Evolutionary conservation across 148 eudicot genomes (phyloP).

Genomic region (Amaranthus cruentus): DNA sequence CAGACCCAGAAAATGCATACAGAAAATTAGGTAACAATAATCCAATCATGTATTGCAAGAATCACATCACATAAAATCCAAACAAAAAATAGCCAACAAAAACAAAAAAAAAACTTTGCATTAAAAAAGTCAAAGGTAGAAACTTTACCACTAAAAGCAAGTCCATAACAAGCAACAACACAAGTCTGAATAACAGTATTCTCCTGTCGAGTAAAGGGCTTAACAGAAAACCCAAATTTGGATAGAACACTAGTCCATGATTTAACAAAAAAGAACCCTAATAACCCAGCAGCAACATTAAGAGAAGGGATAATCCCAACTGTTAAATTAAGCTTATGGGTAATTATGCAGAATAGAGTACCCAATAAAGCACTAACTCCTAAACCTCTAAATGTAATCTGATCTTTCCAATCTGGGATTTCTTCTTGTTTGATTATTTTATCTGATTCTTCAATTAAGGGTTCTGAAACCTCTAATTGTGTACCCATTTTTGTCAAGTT

Average conservation of each 20-base stretch:
- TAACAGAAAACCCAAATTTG: slow-evolving; percentile 46
- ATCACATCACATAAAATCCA: neutral
- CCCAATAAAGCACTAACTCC: slow-evolving; percentile 70
- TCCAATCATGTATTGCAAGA: no score
- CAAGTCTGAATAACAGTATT: slow-evolving; percentile 92
- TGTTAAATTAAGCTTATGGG: slow-evolving; percentile 82
- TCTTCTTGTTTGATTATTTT: slow-evolving; percentile 4
- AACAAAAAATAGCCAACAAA: neutral
- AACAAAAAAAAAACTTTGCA: neutral
- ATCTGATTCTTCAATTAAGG: slow-evolving; percentile 28
- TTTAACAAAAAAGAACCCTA: slow-evolving; percentile 81
- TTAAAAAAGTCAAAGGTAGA: neutral
- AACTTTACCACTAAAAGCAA: slow-evolving; percentile 75
- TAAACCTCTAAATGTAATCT: slow-evolving; percentile 71
- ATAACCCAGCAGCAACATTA: slow-evolving; percentile 85
- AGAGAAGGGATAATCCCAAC: slow-evolving; percentile 90
- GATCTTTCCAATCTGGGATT: slow-evolving; percentile 80
- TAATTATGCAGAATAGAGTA: slow-evolving; percentile 65
- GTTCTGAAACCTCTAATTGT: slow-evolving; percentile 53
- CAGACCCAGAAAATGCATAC: neutral
- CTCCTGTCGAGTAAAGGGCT: slow-evolving; percentile 78
- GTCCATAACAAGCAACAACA: slow-evolving; percentile 90
- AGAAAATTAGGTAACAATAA: neutral
- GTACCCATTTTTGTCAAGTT: slow-evolving; percentile 35
- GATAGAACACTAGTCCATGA: slow-evolving; percentile 58